Evolutionary conservation across 1,284 basidiomycete genomes (phyloP), one percentile per base, ranked within the genome.

Genomic region (Moesziomyces antarcticus): DNA sequence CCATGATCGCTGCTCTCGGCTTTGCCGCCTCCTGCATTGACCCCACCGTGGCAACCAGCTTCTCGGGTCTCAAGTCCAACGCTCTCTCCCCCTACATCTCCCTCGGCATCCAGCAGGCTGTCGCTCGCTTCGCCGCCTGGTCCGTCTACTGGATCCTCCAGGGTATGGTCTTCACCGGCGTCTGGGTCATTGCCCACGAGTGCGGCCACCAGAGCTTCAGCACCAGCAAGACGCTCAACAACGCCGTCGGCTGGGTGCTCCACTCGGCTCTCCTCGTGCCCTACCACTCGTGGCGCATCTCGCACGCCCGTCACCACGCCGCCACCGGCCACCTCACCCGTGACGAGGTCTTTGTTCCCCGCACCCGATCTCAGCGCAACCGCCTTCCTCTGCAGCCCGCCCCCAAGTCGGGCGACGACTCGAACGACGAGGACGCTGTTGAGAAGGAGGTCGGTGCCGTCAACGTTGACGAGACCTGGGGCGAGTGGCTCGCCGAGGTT

Each of bases 281-380:
- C 11, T 99, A 95, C 87, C 95, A 99, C 85, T 93, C 94, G 22
- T 99, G 97, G 97, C 89, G 94, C 72, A 95, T 99, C 85, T 93
- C 92, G 5, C 96, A 99, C 85, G 94, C 90, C 40, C 94, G 94
- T 85, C 96, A 99, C 86, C 96, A 99, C 86, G 97, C 97, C 37
- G 91, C 92, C 9, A 98, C 95, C 16, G 93, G 89, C 40, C 95
- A 98, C 86, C 89, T 97, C 88, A 94, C 92, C 52, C 91, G 96
- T 76, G 96, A 99, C 82, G 94, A 99, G 85, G 97, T 98, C 71
- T 97, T 93, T 80, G 94, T 99, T 6, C 97, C 97, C 57, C 87
- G 89, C 72, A 97, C 96, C 30, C 91, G 94, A 43, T 90, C 90
- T 14, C 87, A 94, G 65, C 72, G 72, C 25, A 77, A 78, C 22